Base-by-base conservation (phyloP, 441 rosid genomes). In the Corymbia citriodora region DNA sequence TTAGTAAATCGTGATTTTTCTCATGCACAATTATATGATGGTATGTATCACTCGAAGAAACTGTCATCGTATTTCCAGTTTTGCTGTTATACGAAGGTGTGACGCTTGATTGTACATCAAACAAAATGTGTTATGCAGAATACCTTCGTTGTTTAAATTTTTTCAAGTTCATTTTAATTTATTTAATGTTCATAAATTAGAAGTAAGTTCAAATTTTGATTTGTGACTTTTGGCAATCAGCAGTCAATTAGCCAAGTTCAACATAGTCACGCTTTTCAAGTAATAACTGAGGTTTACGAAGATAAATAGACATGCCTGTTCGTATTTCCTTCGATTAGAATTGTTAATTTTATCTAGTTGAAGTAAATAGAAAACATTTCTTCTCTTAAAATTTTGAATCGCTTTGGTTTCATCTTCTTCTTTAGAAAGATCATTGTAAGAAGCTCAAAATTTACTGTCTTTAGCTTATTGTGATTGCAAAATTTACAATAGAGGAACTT, bases 11-110 rank as follows among this genome's bases (percentile, higher is more conserved):
- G 18, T 16, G 21, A 31, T 68, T 68, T 68, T 15, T 31, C 1
- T n/a, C 79, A 16, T 68, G 79, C 23, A 8, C 21, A 68, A 68
- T 68, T 31, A 68, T 31, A 68, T 0, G 36, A 68, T 3, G 3
- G 36, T 31, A n/a, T n/a, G 40, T 31, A 3, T 5, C 31, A 2
- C 40, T 31, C 19, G 40, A 68, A 68, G 79, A 68, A 68, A 31
- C 40, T 31, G 31, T 31, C 2, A 31, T 68, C 1, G 11, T 31
- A 31, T 68, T 31, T 68, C 25, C 40, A 16, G 2, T 68, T 68
- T 68, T 68, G 23, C 40, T 9, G 31, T n/a, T 16, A 68, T 8
- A 31, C 31, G 40, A 68, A 0, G 0, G 11, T n/a, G 16, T 3
- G 3, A n/a, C 9, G 40, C 40, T 68, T 16, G 79, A 12, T 68